Evolutionary conservation across 2,329 filamentous ascomycete species (phyloP).

Genomic region (Colletotrichum kahawae): DNA sequence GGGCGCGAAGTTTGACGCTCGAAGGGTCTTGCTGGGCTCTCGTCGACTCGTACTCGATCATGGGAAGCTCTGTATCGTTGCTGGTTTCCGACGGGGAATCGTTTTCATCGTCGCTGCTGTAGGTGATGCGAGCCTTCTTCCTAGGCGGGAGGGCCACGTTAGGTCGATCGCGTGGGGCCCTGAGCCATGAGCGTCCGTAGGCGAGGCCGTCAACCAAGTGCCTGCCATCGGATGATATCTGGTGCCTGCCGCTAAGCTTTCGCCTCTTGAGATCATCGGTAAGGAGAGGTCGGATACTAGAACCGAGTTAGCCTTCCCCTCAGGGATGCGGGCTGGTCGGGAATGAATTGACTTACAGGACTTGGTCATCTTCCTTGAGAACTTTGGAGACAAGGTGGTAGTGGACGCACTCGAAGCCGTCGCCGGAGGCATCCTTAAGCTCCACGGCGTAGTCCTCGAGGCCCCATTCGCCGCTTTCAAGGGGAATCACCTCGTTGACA

Average conservation of each 20-base stretch:
- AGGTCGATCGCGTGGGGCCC: constrained; percentile 65
- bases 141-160: constrained; percentile 73
- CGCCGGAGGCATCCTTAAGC: constrained; percentile 58
- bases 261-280: constrained; percentile 76
- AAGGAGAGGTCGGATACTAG: constrained; percentile 78
- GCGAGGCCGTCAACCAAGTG: constrained; percentile 86
- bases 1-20: constrained; percentile 28
- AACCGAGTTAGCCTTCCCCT: constrained; percentile 13
- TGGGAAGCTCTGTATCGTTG: constrained; percentile 27
- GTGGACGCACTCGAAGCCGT: constrained; percentile 84
- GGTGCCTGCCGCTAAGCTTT: constrained; percentile 76
- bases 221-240: constrained; percentile 79
- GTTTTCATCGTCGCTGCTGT: constrained; percentile 42
- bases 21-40: constrained; percentile 22
- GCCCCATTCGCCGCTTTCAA: constrained; percentile 83
- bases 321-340: not conserved
- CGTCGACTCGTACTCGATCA: constrained; percentile 22
- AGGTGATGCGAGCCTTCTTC: constrained; percentile 66
- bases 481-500: constrained; percentile 79
- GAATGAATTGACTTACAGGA: constrained; percentile 63
- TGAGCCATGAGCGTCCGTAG: constrained; percentile 77
- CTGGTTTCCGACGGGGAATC: constrained; percentile 40
- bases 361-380: constrained; percentile 82
- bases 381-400: constrained; percentile 75
- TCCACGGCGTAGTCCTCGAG: constrained; percentile 90